A percentile compares a stretch with the other conserved stretches of the same genome.
These are phyloP conservation scores for Thielaviopsis punctulata DNA, from an alignment of 2,329 filamentous ascomycete genomes.

Conservation along the genomic window DNA sequence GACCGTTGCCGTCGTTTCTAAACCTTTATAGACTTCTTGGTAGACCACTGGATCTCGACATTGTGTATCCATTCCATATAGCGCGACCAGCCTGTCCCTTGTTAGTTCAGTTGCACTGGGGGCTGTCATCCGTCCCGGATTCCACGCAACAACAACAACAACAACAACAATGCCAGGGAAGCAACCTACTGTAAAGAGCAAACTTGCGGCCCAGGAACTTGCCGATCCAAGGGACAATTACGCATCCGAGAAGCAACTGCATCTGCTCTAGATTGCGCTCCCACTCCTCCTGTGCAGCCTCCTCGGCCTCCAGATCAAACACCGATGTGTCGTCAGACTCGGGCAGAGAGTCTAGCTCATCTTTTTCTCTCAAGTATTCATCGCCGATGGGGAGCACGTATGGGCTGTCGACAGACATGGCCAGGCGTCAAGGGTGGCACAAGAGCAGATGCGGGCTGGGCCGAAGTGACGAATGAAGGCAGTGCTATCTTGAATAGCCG, in stretches of 20 bases:
- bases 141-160: background rate
- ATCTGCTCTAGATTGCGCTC: slow-evolving; percentile 85
- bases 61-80: slow-evolving; percentile 90
- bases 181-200: slow-evolving; percentile 75
- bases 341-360: slow-evolving; percentile 47
- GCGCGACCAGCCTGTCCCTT: slow-evolving; percentile 55
- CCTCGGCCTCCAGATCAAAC: slow-evolving; percentile 40
- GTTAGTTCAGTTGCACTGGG: slow-evolving; percentile 1
- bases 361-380: slow-evolving; percentile 28
- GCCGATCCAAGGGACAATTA: slow-evolving; percentile 79
- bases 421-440: background rate
- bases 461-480: background rate
- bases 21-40: slow-evolving; percentile 44
- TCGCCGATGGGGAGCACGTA: slow-evolving; percentile 31
- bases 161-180: background rate
- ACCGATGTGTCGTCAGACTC: slow-evolving; percentile 31
- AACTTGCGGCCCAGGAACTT: slow-evolving; percentile 92
- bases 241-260: slow-evolving; percentile 84
- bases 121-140: background rate
- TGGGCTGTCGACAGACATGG: slow-evolving; percentile 25
- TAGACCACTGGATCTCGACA: slow-evolving; percentile 53
- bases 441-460: background rate
- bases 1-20: slow-evolving; percentile 32
- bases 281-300: slow-evolving; percentile 90
- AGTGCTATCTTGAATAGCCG: background rate